Evolutionary conservation across 208 protist species (phyloP), one percentile per base, ranked within the genome.

Genomic region (Trypanosoma vivax): DNA sequence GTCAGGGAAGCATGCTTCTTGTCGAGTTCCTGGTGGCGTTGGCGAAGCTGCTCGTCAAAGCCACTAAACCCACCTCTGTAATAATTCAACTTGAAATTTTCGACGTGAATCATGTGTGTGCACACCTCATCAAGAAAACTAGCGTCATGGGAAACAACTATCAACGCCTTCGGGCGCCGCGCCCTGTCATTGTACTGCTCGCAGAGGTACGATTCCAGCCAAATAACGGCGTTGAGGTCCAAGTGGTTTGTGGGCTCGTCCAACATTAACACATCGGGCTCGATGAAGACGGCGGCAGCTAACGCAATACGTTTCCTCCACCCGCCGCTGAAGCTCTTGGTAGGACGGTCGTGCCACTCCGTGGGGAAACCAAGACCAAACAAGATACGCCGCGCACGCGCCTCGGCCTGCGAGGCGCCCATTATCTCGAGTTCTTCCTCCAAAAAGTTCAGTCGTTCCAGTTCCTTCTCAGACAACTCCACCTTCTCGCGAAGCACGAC

Each of bases 221-320:
- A 98, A 41, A 98, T 78, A 3, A 97, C 80, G 21, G 91, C 89
- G 50, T 92, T 89, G n/a, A 98, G 64, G 56, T 98, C 96, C 16
- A 99, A 73, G 68, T 98, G 95, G 71, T 98, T 98, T 19, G 94
- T 98, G 14, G 97, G 97, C 77, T 99, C 97, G 68, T 99, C 97
- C 5, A 99, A 81, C 62, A 99, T 73, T 10, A 98, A 76, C 29
- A 99, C 73, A 60, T 97, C 86, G 0, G 96, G 95, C 57, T 97
- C 80, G 34, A 88, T 89, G 58, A 97, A 97, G 37, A 98, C 79
- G 0, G 96, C 96, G 2, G 73, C 79, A 10, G 96, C 96, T 27
- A 98, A 83, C 5, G 94, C 83, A 23, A 98, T 88, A 61, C 95
- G 88, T 88, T 97, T 97, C 24, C 88, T 70, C 88, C 88, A 92